These are phyloP conservation scores for Discostella stelligeroides DNA, from an alignment of 108 stramenopile species.

Conservation along the genomic window DNA sequence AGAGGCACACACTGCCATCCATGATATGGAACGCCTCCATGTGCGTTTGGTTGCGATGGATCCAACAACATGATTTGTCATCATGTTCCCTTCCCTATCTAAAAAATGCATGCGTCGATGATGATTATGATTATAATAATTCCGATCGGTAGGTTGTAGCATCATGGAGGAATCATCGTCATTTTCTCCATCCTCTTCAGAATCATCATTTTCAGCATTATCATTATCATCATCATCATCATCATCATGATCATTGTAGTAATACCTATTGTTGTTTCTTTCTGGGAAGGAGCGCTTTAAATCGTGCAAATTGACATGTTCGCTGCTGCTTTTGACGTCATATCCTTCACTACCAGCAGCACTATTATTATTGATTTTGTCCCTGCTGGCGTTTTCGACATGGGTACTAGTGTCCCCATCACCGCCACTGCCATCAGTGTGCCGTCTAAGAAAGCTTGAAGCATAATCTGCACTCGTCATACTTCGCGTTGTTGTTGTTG, in stretches of 20 bases:
- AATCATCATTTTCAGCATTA: slow-evolving; percentile 13
- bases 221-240: background rate
- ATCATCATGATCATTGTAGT: background rate
- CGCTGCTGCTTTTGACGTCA: background rate
- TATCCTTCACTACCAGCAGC: too few species aligned
- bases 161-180: slow-evolving; percentile 28
- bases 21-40: slow-evolving; percentile 14
- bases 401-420: background rate
- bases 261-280: too few species aligned
- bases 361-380: background rate
- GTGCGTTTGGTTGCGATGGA: background rate
- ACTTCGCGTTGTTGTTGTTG: background rate
- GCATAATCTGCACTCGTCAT: background rate
- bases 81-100: slow-evolving; percentile 29
- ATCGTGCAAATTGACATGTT: background rate
- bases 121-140: too few species aligned
- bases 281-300: background rate
- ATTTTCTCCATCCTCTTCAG: too few species aligned
- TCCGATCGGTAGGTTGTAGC: too few species aligned
- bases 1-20: slow-evolving; percentile 1
- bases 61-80: slow-evolving; percentile 4
- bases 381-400: background rate
- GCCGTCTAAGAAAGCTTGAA: background rate
- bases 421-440: background rate
- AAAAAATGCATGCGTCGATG: slow-evolving; percentile 29